phyloP scores from a whole-genome alignment of 164 flowering plant species.

The Nymphaea colorata region DNA sequence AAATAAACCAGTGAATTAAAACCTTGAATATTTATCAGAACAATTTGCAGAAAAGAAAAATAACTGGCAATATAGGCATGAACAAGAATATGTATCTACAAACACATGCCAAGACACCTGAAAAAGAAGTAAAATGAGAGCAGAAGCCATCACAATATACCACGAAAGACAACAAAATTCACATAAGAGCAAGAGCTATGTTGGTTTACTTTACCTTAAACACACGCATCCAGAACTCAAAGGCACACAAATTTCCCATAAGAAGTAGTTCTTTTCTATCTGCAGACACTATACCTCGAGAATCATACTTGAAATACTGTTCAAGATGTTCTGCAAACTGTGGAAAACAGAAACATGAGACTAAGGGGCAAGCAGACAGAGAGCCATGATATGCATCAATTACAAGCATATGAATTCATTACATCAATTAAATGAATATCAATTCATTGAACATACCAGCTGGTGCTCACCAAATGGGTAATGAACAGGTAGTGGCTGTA shows the following conservation, averaged over 20 bases:
- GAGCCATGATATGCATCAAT: not conserved
- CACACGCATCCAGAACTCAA: constrained; percentile 82
- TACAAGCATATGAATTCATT: not conserved
- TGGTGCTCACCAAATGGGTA: constrained; percentile 76
- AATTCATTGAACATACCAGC: constrained; percentile 33
- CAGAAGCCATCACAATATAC: not conserved
- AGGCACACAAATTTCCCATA: constrained; percentile 73
- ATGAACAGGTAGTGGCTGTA: constrained; percentile 73
- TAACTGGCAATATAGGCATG: too few species aligned
- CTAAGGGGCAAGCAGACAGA: not conserved
- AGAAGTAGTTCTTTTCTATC: constrained; percentile 48
- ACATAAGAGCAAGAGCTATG: too few species aligned
- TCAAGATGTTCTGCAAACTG: constrained; percentile 48
- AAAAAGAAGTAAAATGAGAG: not conserved
- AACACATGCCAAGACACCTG: too few species aligned
- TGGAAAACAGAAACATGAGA: constrained; percentile 1
- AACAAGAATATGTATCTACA: too few species aligned
- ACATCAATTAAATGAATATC: not conserved
- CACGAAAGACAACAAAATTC: not conserved
- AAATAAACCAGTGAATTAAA: too few species aligned
- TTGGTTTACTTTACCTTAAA: constrained; percentile 41
- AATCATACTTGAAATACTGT: constrained; percentile 36
- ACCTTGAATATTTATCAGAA: too few species aligned
- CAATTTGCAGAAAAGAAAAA: too few species aligned
- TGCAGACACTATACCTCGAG: constrained; percentile 13